Base-by-base conservation (phyloP, 352 stramenopile genomes). In the Globisporangium cystogenes region DNA sequence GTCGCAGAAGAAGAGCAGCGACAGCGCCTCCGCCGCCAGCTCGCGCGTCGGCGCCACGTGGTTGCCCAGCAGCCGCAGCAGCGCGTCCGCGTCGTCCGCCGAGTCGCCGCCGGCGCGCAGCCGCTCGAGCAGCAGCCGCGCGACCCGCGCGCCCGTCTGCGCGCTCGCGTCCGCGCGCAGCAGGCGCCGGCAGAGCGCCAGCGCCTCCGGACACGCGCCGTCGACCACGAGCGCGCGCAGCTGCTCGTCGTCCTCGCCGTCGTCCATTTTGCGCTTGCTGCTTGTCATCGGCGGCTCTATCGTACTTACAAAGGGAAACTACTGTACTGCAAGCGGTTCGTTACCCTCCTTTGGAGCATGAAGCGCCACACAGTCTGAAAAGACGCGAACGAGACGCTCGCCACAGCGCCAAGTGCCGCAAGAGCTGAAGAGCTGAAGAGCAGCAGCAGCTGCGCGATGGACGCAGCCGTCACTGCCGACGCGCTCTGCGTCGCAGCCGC, bases 1-100 rank as follows among this genome's bases (percentile, higher is more conserved):
- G 15, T 90, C 74, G 23, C 67, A 81, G 50, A 86, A 86, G 26
- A 89, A 72, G 21, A 94, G 63, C 58, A 94, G 59, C 35, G 79
- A 69, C 12, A 92, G 53, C 23, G 83, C 59, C 31, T 90, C 79
- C 55, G 88, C 79, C 6, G 83, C 91, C n/a, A 94, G 61, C 48
- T 79, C 70, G 23, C 71, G 64, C 37, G 79, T 89, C n/a, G 83
- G 77, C 20, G 74, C 31, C 31, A 90, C 76, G 44, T 86, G 74
- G 54, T 89, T 86, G n/a, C 72, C 64, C 18, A 94, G 61, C n/a
- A 92, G 62, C 11, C 79, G 81, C 55, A 94, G 64, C 41, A 94
- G 49, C 39, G 70, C 65, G 59, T 91, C 87, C 44, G 84, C 80
- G 48, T 84, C 70, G 57, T 91, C 83, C 33, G 56, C 55, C 53